A percentile compares a stretch with the other conserved stretches of the same genome.
Evolutionary conservation across 2,329 filamentous ascomycete species (phyloP).

Genomic region (Kalmusia sp.): DNA sequence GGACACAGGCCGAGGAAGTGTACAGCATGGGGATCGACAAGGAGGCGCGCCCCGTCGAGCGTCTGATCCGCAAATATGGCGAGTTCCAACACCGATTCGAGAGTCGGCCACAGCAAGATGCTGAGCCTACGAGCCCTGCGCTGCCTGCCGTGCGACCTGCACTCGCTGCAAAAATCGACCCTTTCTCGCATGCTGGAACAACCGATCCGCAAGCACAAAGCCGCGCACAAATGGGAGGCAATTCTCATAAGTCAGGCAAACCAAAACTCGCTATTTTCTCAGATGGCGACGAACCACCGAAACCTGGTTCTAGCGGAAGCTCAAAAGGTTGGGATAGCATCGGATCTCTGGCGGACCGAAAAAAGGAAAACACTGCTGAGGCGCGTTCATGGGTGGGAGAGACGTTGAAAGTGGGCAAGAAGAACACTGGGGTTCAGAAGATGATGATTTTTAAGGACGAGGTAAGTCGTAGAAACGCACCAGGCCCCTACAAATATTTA

Average conservation of each 20-base stretch:
- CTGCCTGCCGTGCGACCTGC: conserved; percentile 83
- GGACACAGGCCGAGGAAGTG: conserved; percentile 92
- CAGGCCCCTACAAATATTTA: conserved; percentile 50
- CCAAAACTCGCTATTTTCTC: conserved; percentile 92
- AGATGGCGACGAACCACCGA: conserved; percentile 67
- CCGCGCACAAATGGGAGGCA: conserved; percentile 52
- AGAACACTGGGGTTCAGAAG: conserved; percentile 77
- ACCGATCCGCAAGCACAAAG: conserved; percentile 70
- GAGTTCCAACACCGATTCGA: conserved; percentile 86
- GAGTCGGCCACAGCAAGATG: conserved; percentile 65
- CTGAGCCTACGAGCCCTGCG: conserved; percentile 83
- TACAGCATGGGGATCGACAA: conserved; percentile 89
- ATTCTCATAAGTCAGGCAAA: conserved; percentile 68
- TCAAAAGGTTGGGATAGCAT: conserved; percentile 91
- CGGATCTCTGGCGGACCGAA: conserved; percentile 82
- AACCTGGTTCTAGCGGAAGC: conserved; percentile 62
- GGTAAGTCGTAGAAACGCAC: conserved; percentile 68
- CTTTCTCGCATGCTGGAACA: conserved; percentile 65
- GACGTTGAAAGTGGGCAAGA: conserved; percentile 85
- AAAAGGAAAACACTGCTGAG: conserved; percentile 90
- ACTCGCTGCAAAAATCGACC: conserved; percentile 83
- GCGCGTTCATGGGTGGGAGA: conserved; percentile 92
- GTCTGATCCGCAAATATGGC: conserved; percentile 85
- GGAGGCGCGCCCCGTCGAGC: conserved; percentile 81
- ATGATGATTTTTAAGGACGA: conserved; percentile 94